Conservation (phyloP, 495 filamentous ascomycete genomes). For the Hypomontagnella submonticulosa region DNA sequence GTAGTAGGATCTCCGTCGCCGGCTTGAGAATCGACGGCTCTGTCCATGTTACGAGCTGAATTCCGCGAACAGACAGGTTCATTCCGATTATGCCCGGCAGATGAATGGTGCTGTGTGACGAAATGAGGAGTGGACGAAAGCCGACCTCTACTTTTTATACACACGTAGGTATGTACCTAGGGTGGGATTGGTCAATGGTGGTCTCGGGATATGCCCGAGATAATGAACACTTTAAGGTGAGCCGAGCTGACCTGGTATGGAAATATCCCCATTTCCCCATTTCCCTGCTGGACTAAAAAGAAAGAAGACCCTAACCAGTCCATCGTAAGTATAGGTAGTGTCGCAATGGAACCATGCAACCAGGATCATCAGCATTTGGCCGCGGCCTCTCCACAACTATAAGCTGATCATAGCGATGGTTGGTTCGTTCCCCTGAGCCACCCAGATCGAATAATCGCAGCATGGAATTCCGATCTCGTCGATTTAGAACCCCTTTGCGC, state of each 20-base stretch:
- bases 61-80: not conserved
- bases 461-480: not conserved
- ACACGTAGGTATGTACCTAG: no score
- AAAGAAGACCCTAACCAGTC: no score
- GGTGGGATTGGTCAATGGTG: no score
- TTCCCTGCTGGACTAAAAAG: not conserved
- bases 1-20: slow-evolving; percentile 4
- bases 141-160: slow-evolving; percentile 13
- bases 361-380: not conserved
- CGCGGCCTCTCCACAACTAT: not conserved
- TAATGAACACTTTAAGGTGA: no score
- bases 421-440: not conserved
- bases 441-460: not conserved
- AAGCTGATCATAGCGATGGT: not conserved
- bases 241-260: no score
- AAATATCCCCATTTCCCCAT: no score
- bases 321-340: not conserved
- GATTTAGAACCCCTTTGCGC: not conserved
- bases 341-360: not conserved
- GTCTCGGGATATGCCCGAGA: slow-evolving; percentile 13
- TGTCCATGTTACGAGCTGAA: slow-evolving; percentile 3
- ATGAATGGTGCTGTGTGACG: not conserved
- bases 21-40: slow-evolving; percentile 9
- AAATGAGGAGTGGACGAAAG: slow-evolving; percentile 8
- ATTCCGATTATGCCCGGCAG: slow-evolving; percentile 10